A percentile compares a stretch with the other conserved stretches of the same genome.
Evolutionary conservation across 352 stramenopile species (phyloP).

Genomic region (Phytopythium montanum): DNA sequence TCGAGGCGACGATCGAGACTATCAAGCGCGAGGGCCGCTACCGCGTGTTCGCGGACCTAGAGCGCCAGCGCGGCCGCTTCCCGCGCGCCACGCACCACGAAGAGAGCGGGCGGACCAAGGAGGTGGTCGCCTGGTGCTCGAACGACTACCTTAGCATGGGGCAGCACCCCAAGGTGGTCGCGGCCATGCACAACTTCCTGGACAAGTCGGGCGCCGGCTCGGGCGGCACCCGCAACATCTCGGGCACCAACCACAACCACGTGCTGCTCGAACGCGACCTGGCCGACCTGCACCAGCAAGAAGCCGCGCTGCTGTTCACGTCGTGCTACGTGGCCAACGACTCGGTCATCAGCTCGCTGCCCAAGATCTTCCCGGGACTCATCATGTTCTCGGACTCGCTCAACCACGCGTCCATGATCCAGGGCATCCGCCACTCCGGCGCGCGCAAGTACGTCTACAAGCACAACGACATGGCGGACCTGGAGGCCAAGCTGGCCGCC

Average conservation of each 20-base stretch:
- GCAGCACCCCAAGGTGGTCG: conserved; percentile 85
- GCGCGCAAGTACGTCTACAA: conserved; percentile 85
- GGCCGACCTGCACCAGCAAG: conserved; percentile 85
- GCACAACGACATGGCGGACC: conserved; percentile 79
- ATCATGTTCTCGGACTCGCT: conserved; percentile 89
- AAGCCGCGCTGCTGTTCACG: conserved; percentile 83
- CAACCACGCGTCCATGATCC: conserved; percentile 91
- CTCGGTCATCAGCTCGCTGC: conserved; percentile 82
- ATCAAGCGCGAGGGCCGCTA: conserved; percentile 88
- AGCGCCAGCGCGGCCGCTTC: conserved; percentile 85
- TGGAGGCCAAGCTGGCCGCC: conserved; percentile 74
- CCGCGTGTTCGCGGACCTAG: conserved; percentile 83
- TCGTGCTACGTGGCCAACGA: conserved; percentile 92
- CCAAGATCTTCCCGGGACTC: conserved; percentile 89
- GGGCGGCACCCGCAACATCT: conserved; percentile 89
- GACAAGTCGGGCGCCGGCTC: conserved; percentile 78
- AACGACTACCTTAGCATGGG: conserved; percentile 92
- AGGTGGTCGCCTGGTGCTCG: conserved; percentile 87
- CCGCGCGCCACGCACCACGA: conserved; percentile 75
- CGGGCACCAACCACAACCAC: conserved; percentile 90
- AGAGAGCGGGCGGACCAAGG: conserved; percentile 62
- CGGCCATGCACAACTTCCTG: conserved; percentile 79
- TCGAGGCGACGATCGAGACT: conserved; percentile 67
- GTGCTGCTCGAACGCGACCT: conserved; percentile 82
- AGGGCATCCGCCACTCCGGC: conserved; percentile 76